Base-by-base conservation (phyloP, 2,329 filamentous ascomycete species). In the Cladosporium sp. region DNA sequence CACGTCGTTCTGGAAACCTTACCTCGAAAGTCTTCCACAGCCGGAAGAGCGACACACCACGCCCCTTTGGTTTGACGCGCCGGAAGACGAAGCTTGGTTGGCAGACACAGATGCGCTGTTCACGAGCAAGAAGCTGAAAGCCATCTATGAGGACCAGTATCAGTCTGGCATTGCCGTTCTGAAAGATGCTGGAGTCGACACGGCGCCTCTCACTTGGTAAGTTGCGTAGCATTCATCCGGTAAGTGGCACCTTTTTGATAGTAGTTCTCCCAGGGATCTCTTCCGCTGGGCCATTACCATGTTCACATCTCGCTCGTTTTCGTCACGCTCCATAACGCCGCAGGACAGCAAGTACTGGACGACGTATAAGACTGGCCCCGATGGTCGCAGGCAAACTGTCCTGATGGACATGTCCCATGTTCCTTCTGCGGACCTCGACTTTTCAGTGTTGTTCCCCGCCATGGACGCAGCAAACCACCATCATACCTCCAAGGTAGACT, bases 231-330 rank as follows among this genome's bases (percentile, higher is more conserved):
- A 71, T 24, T 21, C 14, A 4, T n/a, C 30, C n/a, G 71, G 74
- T 75, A 75, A 70, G 74, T 73, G 47, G 18, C 51, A 67, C 26
- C 28, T 36, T 44, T 44, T 69, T 71, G 36, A 69, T 68, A 21
- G 32, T 54, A n/a, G 38, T 28, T 64, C 59, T 24, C 49, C 21
- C 73, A 85, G 83, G 79, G 74, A 81, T 49, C 77, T 81, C 15
- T 83, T 80, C 68, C 72, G 78, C 49, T 85, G 83, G 81, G 81
- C 83, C n/a, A 79, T 82, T 18, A 83, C 82, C 5, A 81, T 85
- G 26, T 83, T 81, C 70, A 81, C 81, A 4, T 85, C 83, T 4
- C 80, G 84, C 36, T 80, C 81, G 18, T 85, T 86, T 70, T 80
- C 81, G 18, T 84, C 82, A 26, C 71, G 71, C 49, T 72, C 75